phyloP scores from a whole-genome alignment of 768 basidiomycete genomes.

The Naganishia vaughanmartiniae region DNA sequence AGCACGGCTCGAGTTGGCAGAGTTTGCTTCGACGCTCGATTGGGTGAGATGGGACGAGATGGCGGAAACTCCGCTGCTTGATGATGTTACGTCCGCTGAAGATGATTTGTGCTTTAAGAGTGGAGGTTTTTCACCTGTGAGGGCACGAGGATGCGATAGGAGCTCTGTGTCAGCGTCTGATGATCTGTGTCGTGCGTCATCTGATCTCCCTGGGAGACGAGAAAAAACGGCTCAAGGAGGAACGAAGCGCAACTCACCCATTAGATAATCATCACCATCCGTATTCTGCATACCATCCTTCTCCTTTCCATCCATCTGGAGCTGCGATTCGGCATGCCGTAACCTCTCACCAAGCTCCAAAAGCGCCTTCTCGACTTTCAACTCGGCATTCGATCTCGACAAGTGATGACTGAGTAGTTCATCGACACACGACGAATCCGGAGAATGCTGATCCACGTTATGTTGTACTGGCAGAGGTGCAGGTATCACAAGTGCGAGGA shows the following conservation, averaged over 20 bases:
- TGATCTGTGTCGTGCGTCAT: neutral
- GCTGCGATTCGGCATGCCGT: neutral
- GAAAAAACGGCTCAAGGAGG: neutral
- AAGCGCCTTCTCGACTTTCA: slow-evolving; percentile 12
- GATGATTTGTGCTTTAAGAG: neutral
- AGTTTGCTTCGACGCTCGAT: neutral
- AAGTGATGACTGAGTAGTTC: slow-evolving; percentile 4
- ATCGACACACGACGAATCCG: neutral
- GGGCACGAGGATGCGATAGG: neutral
- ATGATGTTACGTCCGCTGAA: slow-evolving; percentile 11
- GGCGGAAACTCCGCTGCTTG: slow-evolving; percentile 3
- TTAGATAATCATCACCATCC: neutral
- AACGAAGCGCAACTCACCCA: neutral
- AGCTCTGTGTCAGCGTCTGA: neutral
- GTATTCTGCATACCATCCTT: neutral
- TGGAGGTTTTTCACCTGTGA: neutral
- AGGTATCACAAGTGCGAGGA: neutral
- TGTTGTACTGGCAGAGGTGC: neutral
- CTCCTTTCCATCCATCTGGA: neutral
- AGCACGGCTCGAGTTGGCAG: neutral
- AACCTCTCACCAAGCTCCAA: neutral
- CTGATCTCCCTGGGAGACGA: too few relatives aligned
- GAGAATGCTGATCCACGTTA: neutral
- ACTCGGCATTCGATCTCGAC: slow-evolving; percentile 15
- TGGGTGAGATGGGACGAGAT: neutral